Evolutionary conservation across 306 rosid genomes (phyloP).

Genomic region (Hippophae gyantsensis): DNA sequence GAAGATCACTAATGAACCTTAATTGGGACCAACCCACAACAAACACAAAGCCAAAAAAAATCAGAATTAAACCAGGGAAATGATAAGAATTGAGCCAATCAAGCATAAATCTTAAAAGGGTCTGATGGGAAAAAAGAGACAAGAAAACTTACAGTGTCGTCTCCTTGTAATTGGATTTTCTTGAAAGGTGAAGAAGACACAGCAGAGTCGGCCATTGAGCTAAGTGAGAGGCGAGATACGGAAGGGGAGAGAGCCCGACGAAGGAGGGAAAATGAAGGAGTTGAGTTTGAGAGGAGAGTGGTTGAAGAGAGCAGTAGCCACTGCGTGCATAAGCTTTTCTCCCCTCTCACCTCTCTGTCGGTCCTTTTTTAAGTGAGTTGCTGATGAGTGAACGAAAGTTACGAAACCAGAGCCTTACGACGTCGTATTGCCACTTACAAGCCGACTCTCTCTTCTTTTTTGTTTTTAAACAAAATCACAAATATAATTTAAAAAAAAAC

Average conservation of each 20-base stretch:
- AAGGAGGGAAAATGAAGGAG: slow-evolving; percentile 18
- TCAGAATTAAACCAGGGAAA: background rate
- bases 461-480: no score
- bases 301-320: slow-evolving; percentile 16
- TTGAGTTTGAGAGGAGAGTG: slow-evolving; percentile 22
- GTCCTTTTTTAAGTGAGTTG: no score
- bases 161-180: slow-evolving; percentile 73
- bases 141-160: slow-evolving; percentile 45
- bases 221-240: slow-evolving; percentile 44
- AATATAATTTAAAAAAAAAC: no score
- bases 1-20: background rate
- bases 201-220: slow-evolving; percentile 60
- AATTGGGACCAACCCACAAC: background rate
- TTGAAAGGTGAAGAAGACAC: slow-evolving; percentile 52
- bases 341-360: background rate
- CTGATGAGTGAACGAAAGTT: no score
- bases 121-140: background rate
- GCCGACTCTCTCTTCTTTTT: no score
- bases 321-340: slow-evolving; percentile 21
- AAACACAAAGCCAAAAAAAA: background rate
- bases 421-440: no score
- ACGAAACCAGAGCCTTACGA: no score
- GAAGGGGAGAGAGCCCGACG: slow-evolving; percentile 22
- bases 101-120: no score
- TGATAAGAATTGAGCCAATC: background rate